These are phyloP conservation scores for Ensete glaucum DNA, from an alignment of 176 grass and related monocot species.

Conservation along the genomic window DNA sequence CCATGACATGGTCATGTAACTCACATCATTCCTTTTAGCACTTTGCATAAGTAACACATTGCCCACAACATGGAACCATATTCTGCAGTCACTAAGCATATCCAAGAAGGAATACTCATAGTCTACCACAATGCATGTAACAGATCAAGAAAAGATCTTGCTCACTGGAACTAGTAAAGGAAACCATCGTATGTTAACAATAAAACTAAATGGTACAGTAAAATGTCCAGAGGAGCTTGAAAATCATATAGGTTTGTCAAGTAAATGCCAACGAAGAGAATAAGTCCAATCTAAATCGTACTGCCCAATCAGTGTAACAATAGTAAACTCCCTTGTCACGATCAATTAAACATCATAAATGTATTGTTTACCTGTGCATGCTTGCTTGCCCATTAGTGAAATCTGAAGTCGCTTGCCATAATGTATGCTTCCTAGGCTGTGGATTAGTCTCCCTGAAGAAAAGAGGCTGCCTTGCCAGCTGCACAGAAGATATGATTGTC, in stretches of 20 bases:
- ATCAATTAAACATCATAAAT: neutral
- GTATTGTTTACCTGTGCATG: slow-evolving; percentile 37
- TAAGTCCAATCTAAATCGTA: too few species aligned
- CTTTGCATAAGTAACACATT: neutral
- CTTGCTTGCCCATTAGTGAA: slow-evolving; percentile 71
- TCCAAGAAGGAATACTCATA: neutral
- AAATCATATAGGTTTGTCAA: too few species aligned
- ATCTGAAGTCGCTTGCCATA: slow-evolving; percentile 64
- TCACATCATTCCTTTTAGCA: neutral
- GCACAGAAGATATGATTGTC: slow-evolving; percentile 13
- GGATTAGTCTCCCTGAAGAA: slow-evolving; percentile 82
- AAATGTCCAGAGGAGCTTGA: too few species aligned
- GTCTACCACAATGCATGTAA: neutral
- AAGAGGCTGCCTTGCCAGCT: slow-evolving; percentile 55
- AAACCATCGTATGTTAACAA: too few species aligned
- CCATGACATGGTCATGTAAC: neutral
- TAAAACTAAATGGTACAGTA: too few species aligned
- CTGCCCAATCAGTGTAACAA: too few species aligned
- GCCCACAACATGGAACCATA: neutral
- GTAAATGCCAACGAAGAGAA: neutral
- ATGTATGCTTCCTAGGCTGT: slow-evolving; percentile 89
- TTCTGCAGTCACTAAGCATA: neutral
- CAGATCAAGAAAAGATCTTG: neutral
- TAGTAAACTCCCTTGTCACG: neutral
- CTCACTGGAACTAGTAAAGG: too few species aligned